phyloP scores from a whole-genome alignment of 2,329 filamentous ascomycete genomes.

The Colletotrichum chrysophilum region DNA sequence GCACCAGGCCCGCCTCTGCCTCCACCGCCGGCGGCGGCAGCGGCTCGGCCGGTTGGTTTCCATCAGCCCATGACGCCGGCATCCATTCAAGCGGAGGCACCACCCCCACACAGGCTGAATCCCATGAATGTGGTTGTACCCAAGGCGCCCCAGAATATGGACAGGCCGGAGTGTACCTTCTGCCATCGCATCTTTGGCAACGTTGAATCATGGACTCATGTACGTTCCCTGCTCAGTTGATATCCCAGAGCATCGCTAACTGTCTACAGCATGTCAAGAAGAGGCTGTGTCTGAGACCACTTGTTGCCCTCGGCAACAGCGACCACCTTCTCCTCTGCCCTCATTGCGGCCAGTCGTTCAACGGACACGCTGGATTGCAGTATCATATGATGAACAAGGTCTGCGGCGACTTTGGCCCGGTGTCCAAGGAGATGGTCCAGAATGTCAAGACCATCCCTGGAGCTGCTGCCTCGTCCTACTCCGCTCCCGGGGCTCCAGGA shows the following conservation, averaged over 20 bases:
- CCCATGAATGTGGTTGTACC: neutral
- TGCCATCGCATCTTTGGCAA: conserved; percentile 24
- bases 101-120: neutral
- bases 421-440: neutral
- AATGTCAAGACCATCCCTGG: neutral
- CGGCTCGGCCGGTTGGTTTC: neutral
- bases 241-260: neutral
- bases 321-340: conserved; percentile 37
- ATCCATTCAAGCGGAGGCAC: neutral
- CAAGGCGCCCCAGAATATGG: neutral
- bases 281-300: conserved; percentile 34
- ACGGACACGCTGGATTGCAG: conserved; percentile 41
- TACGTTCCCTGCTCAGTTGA: conserved; percentile 1
- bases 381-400: conserved; percentile 51
- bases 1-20: neutral
- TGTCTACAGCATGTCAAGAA: conserved; percentile 37
- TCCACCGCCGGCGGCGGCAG: neutral
- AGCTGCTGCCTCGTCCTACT: neutral
- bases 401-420: conserved; percentile 46
- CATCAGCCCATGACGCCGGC: neutral
- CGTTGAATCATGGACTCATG: neutral
- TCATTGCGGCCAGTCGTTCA: conserved; percentile 52
- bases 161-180: neutral
- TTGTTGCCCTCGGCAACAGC: conserved; percentile 12
- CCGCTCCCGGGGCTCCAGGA: neutral